Evolutionary conservation across 306 rosid species (phyloP), one percentile per base, ranked within the genome.

Genomic region (Acacia melanoxylon): DNA sequence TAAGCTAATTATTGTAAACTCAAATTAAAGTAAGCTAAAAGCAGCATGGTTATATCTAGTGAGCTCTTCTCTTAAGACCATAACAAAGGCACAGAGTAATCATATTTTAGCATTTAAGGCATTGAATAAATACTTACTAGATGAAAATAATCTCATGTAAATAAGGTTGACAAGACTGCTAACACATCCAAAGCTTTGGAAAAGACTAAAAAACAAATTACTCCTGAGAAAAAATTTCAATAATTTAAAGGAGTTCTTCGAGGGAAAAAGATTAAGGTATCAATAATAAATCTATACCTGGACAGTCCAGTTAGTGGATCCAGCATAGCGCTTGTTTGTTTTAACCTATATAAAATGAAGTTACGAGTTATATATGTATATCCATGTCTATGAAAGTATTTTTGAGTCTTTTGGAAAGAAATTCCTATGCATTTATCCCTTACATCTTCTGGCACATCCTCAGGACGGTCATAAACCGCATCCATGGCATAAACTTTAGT

Each of bases 381-480:
- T 16, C 10, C 40, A 25, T 25, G 68, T 66, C 45, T 65, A 58
- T 45, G 40, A 17, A 78, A 20, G 19, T 8, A 42, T 48, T 66
- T 73, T 59, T 69, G n/a, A 72, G 8, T 48, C 27, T 6, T 77
- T 67, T 31, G n/a, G 19, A 65, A 65, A 22, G 3, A 70, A 24
- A 68, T 54, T 10, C 37, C 14, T 45, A 58, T n/a, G 63, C 17
- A 79, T 65, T 40, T 68, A 49, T 81, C 73, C 46, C 83, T 91
- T 88, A 95, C 99, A 83, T 95, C 98, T 82, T 95, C 99, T 13
- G 99, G 99, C 42, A 95, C 99, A 77, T 95, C 99, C 37, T 93
- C 98, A 24, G 69, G 94, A 84, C 58, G 90, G 89, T 95, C 99
- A 77, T 76, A 95, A 68, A 95, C 98, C 45, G 98, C 99, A 86